Evolutionary conservation across 345 rosid species (phyloP), one percentile per base, ranked within the genome.

Genomic region (Clarkia xantiana): DNA sequence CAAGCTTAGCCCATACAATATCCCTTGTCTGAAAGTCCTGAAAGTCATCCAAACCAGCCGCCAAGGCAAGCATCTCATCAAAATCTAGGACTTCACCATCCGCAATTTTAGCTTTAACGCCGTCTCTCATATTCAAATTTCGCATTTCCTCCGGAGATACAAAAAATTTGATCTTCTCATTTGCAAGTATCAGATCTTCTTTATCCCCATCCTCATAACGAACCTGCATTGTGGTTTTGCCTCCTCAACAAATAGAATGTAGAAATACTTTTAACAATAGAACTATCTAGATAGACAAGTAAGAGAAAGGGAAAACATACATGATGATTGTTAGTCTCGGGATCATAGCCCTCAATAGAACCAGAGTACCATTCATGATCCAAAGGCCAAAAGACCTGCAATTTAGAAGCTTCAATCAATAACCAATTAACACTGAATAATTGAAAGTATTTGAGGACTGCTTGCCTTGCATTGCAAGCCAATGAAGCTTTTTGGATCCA

Each of bases 361-460:
- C 96, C 96, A 2, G 65, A 55, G 60, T 86, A 86, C 96, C 94
- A 91, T 61, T 76, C 76, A 69, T 81, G 82, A 64, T 91, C 96
- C 75, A 86, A 58, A 19, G 98, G 98, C 98, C 98, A 91, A 67
- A 66, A 86, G 29, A 91, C 86, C 98, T 91, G 81, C 49, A 57
- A 47, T 47, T 39, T 47, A 67, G 48, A 43, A 53, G 56, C n/a
- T 52, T 48, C 43, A 44, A 40, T 6, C 14, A 49, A 51, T 51
- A 42, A n/a, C 38, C 14, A 58, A 38, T 46, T 40, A 4, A 23
- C 19, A 51, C 34, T 40, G 12, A 19, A 42, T 20, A 58, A 45
- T 57, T 53, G 45, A 14, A 52, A 51, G 17, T 16, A 14, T 7
- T 53, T 49, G 49, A 34, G 47, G 14, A 63, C 59, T 60, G 55